Evolutionary conservation across 208 protist species (phyloP).

Genomic region (Angomonas deanei): DNA sequence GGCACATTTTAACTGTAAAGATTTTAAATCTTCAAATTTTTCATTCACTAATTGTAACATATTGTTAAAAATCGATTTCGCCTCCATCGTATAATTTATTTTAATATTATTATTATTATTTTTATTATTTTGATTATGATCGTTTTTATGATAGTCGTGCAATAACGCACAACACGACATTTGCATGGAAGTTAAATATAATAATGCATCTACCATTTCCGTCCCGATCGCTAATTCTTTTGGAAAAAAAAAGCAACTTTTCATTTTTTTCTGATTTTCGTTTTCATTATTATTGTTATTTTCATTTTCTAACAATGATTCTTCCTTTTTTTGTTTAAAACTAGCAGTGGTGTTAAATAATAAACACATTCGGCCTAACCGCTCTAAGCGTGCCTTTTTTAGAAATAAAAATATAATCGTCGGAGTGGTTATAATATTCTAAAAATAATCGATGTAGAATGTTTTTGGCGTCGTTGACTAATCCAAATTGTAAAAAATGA

Average conservation of each 20-base stretch:
- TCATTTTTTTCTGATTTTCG: too few species aligned
- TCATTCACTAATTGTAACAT: slow-evolving; percentile 63
- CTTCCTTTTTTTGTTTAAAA: too few species aligned
- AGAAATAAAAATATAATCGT: slow-evolving; percentile 67
- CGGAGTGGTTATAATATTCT: slow-evolving; percentile 86
- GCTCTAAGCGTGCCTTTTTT: slow-evolving; percentile 28
- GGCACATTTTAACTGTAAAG: neutral
- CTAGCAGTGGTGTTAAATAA: too few species aligned
- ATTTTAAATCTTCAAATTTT: slow-evolving; percentile 51
- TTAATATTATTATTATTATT: slow-evolving; percentile 1
- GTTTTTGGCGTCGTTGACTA: slow-evolving; percentile 39
- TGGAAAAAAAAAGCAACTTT: slow-evolving; percentile 36
- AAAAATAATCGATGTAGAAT: slow-evolving; percentile 46
- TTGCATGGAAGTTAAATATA: slow-evolving; percentile 51
- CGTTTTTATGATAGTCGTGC: neutral
- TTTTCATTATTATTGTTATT: neutral
- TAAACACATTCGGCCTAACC: too few species aligned
- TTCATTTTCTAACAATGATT: neutral
- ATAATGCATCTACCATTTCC: slow-evolving; percentile 57
- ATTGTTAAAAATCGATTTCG: slow-evolving; percentile 30
- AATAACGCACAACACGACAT: slow-evolving; percentile 15
- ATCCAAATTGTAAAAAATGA: slow-evolving; percentile 78
- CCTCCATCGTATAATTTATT: slow-evolving; percentile 7
- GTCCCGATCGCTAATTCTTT: slow-evolving; percentile 26
- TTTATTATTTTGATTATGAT: neutral